Percentiles rank a stretch among this genome's conserved stretches.
These are phyloP conservation scores for Aspergillus asperescens DNA, from an alignment of 495 filamentous ascomycete genomes.

Conservation along the genomic window DNA sequence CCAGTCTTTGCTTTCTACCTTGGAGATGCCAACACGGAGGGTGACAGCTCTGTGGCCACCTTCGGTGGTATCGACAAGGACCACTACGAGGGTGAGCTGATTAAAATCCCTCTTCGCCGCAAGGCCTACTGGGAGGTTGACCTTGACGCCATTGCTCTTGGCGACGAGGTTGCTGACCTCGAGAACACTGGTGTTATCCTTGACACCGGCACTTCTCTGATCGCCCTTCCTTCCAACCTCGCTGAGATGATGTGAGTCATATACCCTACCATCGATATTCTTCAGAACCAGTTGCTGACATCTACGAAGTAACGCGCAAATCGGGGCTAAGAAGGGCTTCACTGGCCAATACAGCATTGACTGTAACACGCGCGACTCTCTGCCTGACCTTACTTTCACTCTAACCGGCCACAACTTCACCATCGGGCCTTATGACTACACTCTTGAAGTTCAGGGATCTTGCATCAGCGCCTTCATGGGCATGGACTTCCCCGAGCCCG, in stretches of 20 bases:
- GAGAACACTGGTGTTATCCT: constrained; percentile 93
- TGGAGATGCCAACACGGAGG: constrained; percentile 63
- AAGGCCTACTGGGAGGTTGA: constrained; percentile 99
- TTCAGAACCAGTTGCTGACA: constrained; percentile 22
- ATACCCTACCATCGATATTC: not conserved
- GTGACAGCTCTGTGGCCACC: constrained; percentile 76
- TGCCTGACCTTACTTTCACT: constrained; percentile 86
- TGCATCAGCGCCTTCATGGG: constrained; percentile 98
- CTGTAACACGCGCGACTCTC: constrained; percentile 71
- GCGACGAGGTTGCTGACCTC: constrained; percentile 74
- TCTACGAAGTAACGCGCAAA: constrained; percentile 71
- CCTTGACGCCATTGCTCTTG: constrained; percentile 84
- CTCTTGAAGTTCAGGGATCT: constrained; percentile 88
- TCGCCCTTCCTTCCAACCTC: constrained; percentile 85
- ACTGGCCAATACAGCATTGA: constrained; percentile 94
- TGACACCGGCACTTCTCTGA: constrained; percentile 97
- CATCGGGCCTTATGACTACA: constrained; percentile 86
- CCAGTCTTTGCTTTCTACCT: constrained; percentile 97
- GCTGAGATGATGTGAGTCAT: constrained; percentile 78
- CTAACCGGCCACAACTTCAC: constrained; percentile 86
- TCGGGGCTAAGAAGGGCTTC: constrained; percentile 94
- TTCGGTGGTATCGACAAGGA: constrained; percentile 88
- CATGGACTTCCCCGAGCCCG: constrained; percentile 91
- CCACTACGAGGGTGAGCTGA: constrained; percentile 86
- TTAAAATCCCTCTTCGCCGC: constrained; percentile 86